phyloP scores from a whole-genome alignment of 2,329 filamentous ascomycete genomes.

The Botrytis galanthina region DNA sequence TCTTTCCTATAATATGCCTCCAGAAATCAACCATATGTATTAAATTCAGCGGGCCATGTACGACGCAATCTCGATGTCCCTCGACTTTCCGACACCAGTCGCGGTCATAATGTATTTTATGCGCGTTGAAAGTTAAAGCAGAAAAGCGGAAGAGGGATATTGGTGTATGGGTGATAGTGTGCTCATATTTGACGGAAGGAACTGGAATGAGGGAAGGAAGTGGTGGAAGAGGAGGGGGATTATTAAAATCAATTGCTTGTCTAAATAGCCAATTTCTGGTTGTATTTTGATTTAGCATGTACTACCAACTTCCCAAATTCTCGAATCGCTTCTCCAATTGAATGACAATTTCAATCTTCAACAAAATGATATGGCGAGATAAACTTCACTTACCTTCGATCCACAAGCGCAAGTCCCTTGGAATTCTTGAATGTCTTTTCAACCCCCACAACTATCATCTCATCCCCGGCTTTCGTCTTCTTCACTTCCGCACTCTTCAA shows the following conservation, averaged over 20 bases:
- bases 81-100: conserved; percentile 39
- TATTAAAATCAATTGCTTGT: conserved; percentile 27
- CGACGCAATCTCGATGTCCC: conserved; percentile 67
- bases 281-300: neutral
- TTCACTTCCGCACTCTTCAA: conserved; percentile 55
- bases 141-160: conserved; percentile 71
- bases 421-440: conserved; percentile 57
- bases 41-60: conserved; percentile 78
- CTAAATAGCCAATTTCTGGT: conserved; percentile 38
- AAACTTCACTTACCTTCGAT: conserved; percentile 46
- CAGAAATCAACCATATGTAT: conserved; percentile 70
- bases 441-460: conserved; percentile 64
- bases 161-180: conserved; percentile 38
- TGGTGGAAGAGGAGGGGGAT: conserved; percentile 29
- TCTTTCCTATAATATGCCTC: conserved; percentile 45
- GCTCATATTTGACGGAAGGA: conserved; percentile 30
- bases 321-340: neutral
- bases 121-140: conserved; percentile 80
- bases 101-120: conserved; percentile 83
- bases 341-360: neutral
- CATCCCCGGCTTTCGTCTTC: conserved; percentile 51
- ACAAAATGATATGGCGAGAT: neutral
- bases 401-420: conserved; percentile 51
- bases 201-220: conserved; percentile 21
- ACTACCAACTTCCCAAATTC: no score